Base-by-base conservation (phyloP, 2,329 filamentous ascomycete genomes). In the Neocucurbitaria cava region DNA sequence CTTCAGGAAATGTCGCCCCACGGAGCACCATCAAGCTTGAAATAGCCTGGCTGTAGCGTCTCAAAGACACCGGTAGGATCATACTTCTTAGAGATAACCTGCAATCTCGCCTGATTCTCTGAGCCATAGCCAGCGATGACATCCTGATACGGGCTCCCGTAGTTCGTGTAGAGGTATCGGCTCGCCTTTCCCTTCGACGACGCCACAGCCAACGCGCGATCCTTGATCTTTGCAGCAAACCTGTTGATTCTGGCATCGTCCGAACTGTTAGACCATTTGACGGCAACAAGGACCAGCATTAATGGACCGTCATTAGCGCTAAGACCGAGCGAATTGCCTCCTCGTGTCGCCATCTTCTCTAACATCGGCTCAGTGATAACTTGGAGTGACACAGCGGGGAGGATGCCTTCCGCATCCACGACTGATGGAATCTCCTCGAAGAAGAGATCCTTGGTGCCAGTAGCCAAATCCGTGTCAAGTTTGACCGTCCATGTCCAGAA, bases 81-180 rank as follows among this genome's bases (percentile, higher is more conserved):
- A 18, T 66, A 66, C 42, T 63, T 64, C 36, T 56, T 54, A 5
- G 61, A 51, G 1, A 69, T 52, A 0, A 41, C 18, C 42, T 56
- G 51, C 44, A 70, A n/a, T 13, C 52, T 66, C 26, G 62, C 56
- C 38, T 70, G 50, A 45, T 79, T 81, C 1, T 57, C 62, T 15
- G 62, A 26, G 0, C 79, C 79, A 55, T 82, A 82, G 10, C 76
- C 69, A 10, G 65, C 62, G 41, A 82, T 56, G 0, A 77, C 71
- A 54, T 78, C 72, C 54, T 82, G 78, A 53, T 67, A 77, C 47
- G 71, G 68, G 45, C 71, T 75, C 9, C 76, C 80, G 54, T 82
- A 81, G 58, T 82, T 82, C 75, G 81, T 77, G 63, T 81, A 82
- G 24, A 80, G 46, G 48, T 75, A 60, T 2, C 53, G 35, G 21